Base-by-base conservation (phyloP, 2,329 filamentous ascomycete species). In the Rhexocercosporidium sp. region DNA sequence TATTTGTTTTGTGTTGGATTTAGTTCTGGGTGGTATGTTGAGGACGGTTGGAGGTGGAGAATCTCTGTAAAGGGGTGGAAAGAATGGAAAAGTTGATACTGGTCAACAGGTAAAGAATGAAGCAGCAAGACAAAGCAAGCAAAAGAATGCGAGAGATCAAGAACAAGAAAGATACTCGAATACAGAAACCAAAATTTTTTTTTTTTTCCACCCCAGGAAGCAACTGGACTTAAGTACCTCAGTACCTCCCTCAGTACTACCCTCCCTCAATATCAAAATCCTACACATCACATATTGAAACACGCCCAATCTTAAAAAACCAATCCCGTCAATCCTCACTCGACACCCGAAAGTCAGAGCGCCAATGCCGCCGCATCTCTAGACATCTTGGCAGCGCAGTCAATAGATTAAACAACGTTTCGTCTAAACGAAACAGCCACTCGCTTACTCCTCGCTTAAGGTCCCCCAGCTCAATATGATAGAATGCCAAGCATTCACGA, bases 11-110 rank as follows among this genome's bases (percentile, higher is more conserved):
- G 29, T 29, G n/a, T 6, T 47, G 22, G n/a, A n/a, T 4, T 37
- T 37, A 2, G 31, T 37, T 4, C 2, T 22, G 47, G 16, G 29
- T 29, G 47, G 22, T 49, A 3, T 5, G 9, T 27, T 29, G 22
- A 12, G 1, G 20, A 2, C 8, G 8, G 3, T 37, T 37, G 31
- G 31, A 2, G 34, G 34, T 11, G 34, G 34, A 1, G 29, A 37
- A 37, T 37, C 8, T 1, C 8, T 37, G 47, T 51, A 18, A 29
- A 27, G 12, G 25, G 25, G 25, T 25, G 4, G 4, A 51, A 51
- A 51, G 47, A 51, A 51, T 51, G 47, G 47, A 51, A n/a, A 51
- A 18, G 47, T 51, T 51, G 47, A 51, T 51, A 51, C 47, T 51
- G 47, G 47, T 51, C 47, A 51, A 51, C 47, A 51, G 47, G 22